phyloP scores from a whole-genome alignment of 768 basidiomycete species.

The Tephrocybe sp. region DNA sequence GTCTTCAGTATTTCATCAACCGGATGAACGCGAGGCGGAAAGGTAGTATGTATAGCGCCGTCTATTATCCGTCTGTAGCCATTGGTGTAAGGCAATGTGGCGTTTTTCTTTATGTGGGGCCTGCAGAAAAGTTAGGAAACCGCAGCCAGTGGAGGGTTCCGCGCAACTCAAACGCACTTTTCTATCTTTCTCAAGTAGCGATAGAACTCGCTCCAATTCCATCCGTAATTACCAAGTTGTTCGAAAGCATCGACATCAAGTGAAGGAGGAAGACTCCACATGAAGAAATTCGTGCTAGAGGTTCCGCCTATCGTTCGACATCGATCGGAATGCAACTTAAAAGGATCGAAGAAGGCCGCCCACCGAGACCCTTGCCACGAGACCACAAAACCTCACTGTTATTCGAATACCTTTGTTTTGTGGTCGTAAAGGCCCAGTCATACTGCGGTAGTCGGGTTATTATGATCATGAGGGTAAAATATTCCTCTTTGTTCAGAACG shows the following conservation, averaged over 20 bases:
- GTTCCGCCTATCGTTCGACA: constrained; percentile 39
- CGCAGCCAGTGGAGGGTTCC: too few species aligned
- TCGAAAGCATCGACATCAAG: constrained; percentile 36
- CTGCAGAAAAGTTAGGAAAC: too few species aligned
- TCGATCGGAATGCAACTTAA: neutral
- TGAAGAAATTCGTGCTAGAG: constrained; percentile 43
- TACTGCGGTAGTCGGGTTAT: constrained; percentile 20
- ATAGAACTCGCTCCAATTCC: constrained; percentile 48
- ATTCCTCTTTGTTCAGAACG: neutral
- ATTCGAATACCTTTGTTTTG: constrained; percentile 26
- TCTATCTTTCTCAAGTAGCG: constrained; percentile 38
- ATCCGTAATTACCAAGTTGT: constrained; percentile 53
- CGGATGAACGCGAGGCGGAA: constrained; percentile 25
- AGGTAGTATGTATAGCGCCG: constrained; percentile 24
- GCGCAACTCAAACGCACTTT: constrained; percentile 35
- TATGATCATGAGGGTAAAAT: neutral
- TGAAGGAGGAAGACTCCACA: constrained; percentile 31
- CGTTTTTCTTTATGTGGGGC: too few species aligned
- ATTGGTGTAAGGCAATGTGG: too few species aligned
- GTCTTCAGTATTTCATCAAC: constrained; percentile 25
- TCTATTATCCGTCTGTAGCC: neutral
- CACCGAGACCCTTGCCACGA: constrained; percentile 34
- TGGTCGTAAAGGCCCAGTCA: constrained; percentile 36
- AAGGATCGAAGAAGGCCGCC: neutral
- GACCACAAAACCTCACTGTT: constrained; percentile 26